A percentile compares a stretch with the other conserved stretches of the same genome.
Conservation (phyloP, 257 asterid species). For the Petrea volubilis region DNA sequence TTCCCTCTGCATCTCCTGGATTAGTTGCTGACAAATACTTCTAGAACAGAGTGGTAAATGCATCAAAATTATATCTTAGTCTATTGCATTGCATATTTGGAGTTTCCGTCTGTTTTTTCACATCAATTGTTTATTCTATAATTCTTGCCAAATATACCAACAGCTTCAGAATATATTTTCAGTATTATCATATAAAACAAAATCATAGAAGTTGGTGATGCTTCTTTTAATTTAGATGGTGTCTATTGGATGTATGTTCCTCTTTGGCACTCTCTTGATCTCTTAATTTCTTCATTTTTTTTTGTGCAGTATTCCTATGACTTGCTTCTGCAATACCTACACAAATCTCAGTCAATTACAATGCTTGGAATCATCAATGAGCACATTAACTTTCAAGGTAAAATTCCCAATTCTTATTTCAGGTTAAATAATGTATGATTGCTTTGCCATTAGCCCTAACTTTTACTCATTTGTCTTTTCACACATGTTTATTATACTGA, state of each 20-base stretch:
- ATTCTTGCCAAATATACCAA: background rate
- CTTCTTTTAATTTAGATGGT: background rate
- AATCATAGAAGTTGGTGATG: background rate
- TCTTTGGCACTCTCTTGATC: too few relatives aligned
- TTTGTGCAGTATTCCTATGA: constrained; percentile 78
- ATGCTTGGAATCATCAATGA: constrained; percentile 96
- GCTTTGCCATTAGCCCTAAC: constrained; percentile 4
- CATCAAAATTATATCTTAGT: background rate
- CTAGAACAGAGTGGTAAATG: background rate
- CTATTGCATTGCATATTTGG: background rate
- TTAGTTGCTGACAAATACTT: background rate
- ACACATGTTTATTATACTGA: constrained; percentile 10
- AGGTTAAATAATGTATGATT: background rate
- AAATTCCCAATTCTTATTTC: constrained; percentile 13
- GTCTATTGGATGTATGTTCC: background rate
- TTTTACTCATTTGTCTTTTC: constrained; percentile 8
- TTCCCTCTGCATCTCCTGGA: background rate
- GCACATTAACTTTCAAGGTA: constrained; percentile 94
- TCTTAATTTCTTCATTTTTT: constrained; percentile 25
- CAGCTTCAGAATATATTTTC: background rate
- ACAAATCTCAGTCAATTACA: constrained; percentile 78
- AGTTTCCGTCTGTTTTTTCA: background rate
- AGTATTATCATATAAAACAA: background rate
- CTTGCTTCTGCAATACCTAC: constrained; percentile 86
- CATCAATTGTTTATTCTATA: background rate